A percentile compares a stretch with the other conserved stretches of the same genome.
Conservation (phyloP, 495 filamentous ascomycete species). For the Annulohypoxylon maeteangense region DNA sequence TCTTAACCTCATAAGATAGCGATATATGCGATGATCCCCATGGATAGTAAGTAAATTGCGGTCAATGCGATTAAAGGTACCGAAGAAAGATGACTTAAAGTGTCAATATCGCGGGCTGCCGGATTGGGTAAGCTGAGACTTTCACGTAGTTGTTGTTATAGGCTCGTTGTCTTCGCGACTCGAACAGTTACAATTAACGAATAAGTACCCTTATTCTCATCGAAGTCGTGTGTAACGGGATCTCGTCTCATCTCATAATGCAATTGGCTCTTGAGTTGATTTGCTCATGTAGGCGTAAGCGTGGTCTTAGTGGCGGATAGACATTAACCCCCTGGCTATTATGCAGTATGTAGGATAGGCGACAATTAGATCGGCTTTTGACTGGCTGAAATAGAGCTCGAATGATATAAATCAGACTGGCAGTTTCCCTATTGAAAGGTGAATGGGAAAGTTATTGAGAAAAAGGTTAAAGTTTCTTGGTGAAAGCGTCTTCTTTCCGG, state of each 20-base stretch:
- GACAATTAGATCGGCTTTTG: neutral
- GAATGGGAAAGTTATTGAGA: conserved; percentile 28
- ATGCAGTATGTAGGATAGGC: neutral
- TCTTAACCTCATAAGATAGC: conserved; percentile 46
- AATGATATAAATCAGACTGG: conserved; percentile 6
- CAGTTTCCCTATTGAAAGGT: neutral
- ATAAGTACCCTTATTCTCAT: conserved; percentile 23
- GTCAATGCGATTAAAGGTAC: neutral
- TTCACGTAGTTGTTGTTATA: conserved; percentile 24
- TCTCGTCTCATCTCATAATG: conserved; percentile 13
- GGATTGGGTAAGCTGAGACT: conserved; percentile 5
- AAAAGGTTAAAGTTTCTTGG: conserved; percentile 16
- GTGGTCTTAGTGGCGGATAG: neutral
- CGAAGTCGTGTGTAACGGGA: conserved; percentile 10
- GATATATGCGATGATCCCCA: conserved; percentile 37
- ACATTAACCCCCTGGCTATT: neutral
- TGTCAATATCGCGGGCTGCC: neutral
- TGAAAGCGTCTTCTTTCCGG: conserved; percentile 19
- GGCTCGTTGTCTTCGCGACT: conserved; percentile 1
- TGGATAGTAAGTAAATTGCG: conserved; percentile 25
- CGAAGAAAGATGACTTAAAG: neutral
- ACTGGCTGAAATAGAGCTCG: neutral
- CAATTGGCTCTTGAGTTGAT: conserved; percentile 17
- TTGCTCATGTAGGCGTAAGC: conserved; percentile 22
- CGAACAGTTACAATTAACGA: conserved; percentile 2